Evolutionary conservation across 2,329 filamentous ascomycete genomes (phyloP), one percentile per base, ranked within the genome.

Genomic region (Bimuria novae-zelandiae): DNA sequence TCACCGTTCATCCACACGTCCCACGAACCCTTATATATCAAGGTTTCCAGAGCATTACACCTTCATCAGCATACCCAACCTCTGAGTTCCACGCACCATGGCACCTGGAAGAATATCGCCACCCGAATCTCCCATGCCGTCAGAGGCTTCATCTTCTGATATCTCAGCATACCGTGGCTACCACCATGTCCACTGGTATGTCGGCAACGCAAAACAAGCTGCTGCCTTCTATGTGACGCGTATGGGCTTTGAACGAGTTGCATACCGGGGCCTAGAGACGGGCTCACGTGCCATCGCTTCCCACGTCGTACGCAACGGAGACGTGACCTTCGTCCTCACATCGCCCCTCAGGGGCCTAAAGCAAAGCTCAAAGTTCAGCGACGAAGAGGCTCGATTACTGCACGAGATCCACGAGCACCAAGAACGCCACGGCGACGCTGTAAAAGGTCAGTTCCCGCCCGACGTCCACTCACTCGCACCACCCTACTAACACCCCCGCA

Each of bases 141-240:
- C 61, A 21, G 55, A 59, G 36, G 49, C 63, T 21, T 60, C 57
- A 14, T 55, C 59, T n/a, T 59, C 65, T 29, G 67, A 71, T 68
- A 44, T 80, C 64, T 64, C 77, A 64, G 56, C 75, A 70, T 92
- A 96, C 78, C 84, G 85, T 56, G 92, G 90, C 69, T 97, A 96
- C 74, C 90, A 96, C 76, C 90, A 96, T 75, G 84, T 96, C 51
- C 92, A 91, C 63, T 97, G 92, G 92, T 96, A 91, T 79, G 93
- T 97, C 25, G 92, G 92, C 71, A 97, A 97, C 72, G 92, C 93
- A 65, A 97, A 97, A 78, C 92, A 97, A 79, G 90, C 92, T 2
- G 92, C 92, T 33, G 84, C 88, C 12, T 97, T 90, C 78, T 97
- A 96, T 77, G 87, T 88, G 62, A 87, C 85, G 10, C 89, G 92